Evolutionary conservation across 768 basidiomycete genomes (phyloP).

Genomic region (Mycena capillaripes): DNA sequence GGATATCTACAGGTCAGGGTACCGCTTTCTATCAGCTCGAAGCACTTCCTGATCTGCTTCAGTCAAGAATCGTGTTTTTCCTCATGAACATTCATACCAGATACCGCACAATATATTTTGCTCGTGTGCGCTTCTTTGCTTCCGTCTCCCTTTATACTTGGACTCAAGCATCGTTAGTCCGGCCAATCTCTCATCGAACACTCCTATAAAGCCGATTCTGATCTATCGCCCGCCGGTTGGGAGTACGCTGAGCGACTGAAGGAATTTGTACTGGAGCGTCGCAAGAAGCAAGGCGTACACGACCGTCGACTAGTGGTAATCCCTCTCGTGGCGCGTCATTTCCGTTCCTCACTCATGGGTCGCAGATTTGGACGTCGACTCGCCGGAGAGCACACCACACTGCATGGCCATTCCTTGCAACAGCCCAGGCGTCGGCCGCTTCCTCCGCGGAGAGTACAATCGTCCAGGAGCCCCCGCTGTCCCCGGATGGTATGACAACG

Average conservation of each 20-base stretch:
- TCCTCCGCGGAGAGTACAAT: slow-evolving; percentile 20
- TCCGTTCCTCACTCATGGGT: neutral
- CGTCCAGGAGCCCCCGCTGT: slow-evolving; percentile 23
- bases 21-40: neutral
- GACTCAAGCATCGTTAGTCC: slow-evolving; percentile 65
- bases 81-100: slow-evolving; percentile 99
- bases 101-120: slow-evolving; percentile 96
- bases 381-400: slow-evolving; percentile 94
- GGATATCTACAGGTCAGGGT: slow-evolving; percentile 86
- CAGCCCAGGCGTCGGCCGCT: slow-evolving; percentile 44
- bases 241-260: slow-evolving; percentile 93
- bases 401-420: slow-evolving; percentile 90
- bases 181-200: slow-evolving; percentile 99
- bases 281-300: slow-evolving; percentile 79
- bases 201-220: slow-evolving; percentile 98
- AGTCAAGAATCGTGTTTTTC: slow-evolving; percentile 98
- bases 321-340: neutral
- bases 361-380: slow-evolving; percentile 97
- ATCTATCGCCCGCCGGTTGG: slow-evolving; percentile 95
- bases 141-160: slow-evolving; percentile 14
- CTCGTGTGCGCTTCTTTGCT: slow-evolving; percentile 71
- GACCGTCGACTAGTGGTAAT: slow-evolving; percentile 77
- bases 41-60: slow-evolving; percentile 26
- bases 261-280: slow-evolving; percentile 89
- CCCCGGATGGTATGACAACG: slow-evolving; percentile 21